Conservation (phyloP, 2,329 filamentous ascomycete species). For the Exophiala mesophila region DNA sequence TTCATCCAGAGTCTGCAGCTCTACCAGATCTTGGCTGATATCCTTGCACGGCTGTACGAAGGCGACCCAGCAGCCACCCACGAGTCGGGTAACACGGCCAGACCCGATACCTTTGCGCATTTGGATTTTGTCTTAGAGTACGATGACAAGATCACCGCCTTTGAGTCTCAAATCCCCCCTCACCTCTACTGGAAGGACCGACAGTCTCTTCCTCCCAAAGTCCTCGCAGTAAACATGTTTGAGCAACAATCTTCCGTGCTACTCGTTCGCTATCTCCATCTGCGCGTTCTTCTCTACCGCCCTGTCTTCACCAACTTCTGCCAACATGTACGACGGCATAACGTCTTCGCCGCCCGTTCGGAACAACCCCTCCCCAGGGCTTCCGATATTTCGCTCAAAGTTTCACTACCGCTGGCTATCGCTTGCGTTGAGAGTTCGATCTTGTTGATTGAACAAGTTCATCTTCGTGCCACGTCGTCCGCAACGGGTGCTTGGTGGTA, state of each 20-base stretch:
- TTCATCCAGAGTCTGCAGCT: constrained; percentile 3
- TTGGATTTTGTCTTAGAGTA: not conserved
- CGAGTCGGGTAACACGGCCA: not conserved
- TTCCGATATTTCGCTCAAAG: not conserved
- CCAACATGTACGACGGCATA: constrained; percentile 1
- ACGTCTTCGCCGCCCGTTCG: not conserved
- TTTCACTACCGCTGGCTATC: constrained; percentile 1
- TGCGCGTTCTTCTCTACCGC: constrained; percentile 6
- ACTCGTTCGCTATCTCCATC: constrained; percentile 2
- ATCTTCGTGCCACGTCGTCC: constrained; percentile 2
- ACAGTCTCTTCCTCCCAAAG: not conserved
- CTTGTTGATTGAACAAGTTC: constrained; percentile 4
- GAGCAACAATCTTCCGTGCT: constrained; percentile 7
- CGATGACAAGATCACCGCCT: not conserved
- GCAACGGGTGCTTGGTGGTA: constrained; percentile 11
- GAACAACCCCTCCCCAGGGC: not conserved
- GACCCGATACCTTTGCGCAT: not conserved
- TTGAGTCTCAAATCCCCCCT: constrained; percentile 2
- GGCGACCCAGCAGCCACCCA: not conserved
- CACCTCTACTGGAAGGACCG: constrained; percentile 6
- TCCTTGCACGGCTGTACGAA: constrained; percentile 3
- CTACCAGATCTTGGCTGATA: constrained; percentile 3
- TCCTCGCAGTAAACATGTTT: not conserved
- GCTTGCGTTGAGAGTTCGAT: constrained; percentile 7
- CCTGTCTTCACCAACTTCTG: constrained; percentile 5